A percentile compares a stretch with the other conserved stretches of the same genome.
These are phyloP conservation scores for Albophoma yamanashiensis DNA, from an alignment of 2,329 filamentous ascomycete species.

Conservation along the genomic window DNA sequence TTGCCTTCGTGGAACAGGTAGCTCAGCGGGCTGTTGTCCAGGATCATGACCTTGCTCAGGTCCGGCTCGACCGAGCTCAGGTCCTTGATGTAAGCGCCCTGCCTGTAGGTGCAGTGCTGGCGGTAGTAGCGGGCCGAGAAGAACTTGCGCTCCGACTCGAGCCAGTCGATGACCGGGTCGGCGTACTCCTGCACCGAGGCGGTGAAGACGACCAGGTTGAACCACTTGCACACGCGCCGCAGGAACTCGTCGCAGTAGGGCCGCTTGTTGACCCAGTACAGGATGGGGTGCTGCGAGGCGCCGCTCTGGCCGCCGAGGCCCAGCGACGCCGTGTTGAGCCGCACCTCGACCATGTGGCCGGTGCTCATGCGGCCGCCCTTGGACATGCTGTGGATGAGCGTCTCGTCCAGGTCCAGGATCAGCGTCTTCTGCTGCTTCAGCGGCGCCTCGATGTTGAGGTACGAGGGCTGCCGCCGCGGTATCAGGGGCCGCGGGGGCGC, in stretches of 20 bases:
- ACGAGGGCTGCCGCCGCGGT: conserved; percentile 80
- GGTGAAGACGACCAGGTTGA: conserved; percentile 92
- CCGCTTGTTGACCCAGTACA: conserved; percentile 98
- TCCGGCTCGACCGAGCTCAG: conserved; percentile 93
- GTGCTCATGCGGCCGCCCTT: conserved; percentile 93
- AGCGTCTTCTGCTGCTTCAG: conserved; percentile 74
- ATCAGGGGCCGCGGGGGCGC: conserved; percentile 84
- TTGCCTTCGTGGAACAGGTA: conserved; percentile 97
- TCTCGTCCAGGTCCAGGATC: conserved; percentile 93
- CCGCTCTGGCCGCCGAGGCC: conserved; percentile 56
- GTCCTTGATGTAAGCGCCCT: conserved; percentile 97
- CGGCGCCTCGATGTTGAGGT: conserved; percentile 52
- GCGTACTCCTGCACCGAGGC: conserved; percentile 98
- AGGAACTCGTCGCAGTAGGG: conserved; percentile 96
- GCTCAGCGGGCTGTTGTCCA: conserved; percentile 96
- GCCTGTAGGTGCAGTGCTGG: conserved; percentile 91
- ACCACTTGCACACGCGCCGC: conserved; percentile 90
- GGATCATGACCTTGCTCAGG: conserved; percentile 94
- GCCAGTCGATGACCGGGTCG: conserved; percentile 97
- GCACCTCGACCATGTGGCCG: conserved; percentile 98
- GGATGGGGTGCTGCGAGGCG: conserved; percentile 77
- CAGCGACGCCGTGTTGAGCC: conserved; percentile 63
- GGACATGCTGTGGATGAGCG: conserved; percentile 93
- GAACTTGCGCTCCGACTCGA: conserved; percentile 93
- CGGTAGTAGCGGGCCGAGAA: conserved; percentile 91